Evolutionary conservation across 495 filamentous ascomycete genomes (phyloP).

Genomic region (Aspergillus sclerotiicarbonarius): DNA sequence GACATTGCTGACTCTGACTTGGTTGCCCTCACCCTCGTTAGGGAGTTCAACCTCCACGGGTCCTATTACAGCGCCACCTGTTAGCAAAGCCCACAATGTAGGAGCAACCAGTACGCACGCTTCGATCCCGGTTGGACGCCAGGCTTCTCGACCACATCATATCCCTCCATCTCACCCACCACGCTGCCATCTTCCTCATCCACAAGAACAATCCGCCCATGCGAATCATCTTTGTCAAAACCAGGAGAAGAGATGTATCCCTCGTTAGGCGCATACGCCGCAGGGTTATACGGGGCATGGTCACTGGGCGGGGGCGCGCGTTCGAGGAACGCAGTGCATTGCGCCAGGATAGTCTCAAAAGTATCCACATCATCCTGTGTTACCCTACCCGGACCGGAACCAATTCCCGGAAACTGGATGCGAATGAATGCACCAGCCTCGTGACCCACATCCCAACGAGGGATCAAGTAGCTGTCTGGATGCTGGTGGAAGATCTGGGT

Average conservation of each 20-base stretch:
- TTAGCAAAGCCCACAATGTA: slow-evolving; percentile 11
- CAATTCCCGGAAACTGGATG: slow-evolving; percentile 79
- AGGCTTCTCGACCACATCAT: slow-evolving; percentile 72
- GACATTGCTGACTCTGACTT: slow-evolving; percentile 71
- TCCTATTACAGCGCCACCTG: slow-evolving; percentile 47
- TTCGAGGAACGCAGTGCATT: slow-evolving; percentile 92
- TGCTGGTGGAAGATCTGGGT: slow-evolving; percentile 95
- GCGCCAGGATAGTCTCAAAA: slow-evolving; percentile 92
- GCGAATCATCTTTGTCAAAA: slow-evolving; percentile 9
- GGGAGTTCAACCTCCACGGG: slow-evolving; percentile 90
- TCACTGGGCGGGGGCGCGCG: slow-evolving; percentile 61
- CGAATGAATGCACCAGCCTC: slow-evolving; percentile 86
- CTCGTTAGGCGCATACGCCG: slow-evolving; percentile 74
- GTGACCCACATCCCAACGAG: slow-evolving; percentile 85
- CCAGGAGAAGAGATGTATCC: slow-evolving; percentile 55
- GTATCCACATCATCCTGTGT: slow-evolving; percentile 93
- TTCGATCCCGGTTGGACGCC: slow-evolving; percentile 80
- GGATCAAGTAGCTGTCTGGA: slow-evolving; percentile 84
- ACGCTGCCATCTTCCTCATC: slow-evolving; percentile 96
- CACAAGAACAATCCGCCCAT: slow-evolving; percentile 71
- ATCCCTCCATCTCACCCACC: slow-evolving; percentile 87
- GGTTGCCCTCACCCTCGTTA: slow-evolving; percentile 63
- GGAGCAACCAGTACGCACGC: slow-evolving; percentile 50
- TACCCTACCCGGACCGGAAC: slow-evolving; percentile 58
- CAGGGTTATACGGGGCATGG: slow-evolving; percentile 68